Evolutionary conservation across 139 green algal genomes (phyloP).

Genomic region (Closterium sp.): DNA sequence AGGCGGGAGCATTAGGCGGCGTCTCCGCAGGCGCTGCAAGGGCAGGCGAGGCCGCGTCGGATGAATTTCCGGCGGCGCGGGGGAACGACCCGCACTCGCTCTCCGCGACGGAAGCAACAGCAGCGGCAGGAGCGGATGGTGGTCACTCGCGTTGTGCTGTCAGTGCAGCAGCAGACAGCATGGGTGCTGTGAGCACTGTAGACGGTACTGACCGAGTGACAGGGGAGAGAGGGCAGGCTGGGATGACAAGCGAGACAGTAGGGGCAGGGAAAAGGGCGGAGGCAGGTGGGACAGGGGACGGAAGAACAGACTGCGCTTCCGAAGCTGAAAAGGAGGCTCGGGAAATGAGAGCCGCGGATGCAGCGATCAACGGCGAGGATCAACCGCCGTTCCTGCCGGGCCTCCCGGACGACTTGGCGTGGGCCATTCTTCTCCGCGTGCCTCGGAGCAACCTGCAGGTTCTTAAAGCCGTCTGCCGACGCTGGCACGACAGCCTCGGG

Average conservation of each 20-base stretch:
- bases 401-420: slow-evolving; percentile 18
- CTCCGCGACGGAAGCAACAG: not conserved
- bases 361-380: not conserved
- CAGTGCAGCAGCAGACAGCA: not conserved
- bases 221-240: not conserved
- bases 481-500: slow-evolving; percentile 6
- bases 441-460: slow-evolving; percentile 8
- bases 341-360: not conserved
- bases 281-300: not conserved
- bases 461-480: slow-evolving; percentile 5
- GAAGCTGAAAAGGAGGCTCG: not conserved
- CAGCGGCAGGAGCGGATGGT: not conserved
- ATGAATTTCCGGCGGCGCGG: not conserved
- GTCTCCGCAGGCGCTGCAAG: not conserved
- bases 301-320: not conserved
- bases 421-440: slow-evolving; percentile 1
- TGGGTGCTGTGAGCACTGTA: not conserved
- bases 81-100: not conserved
- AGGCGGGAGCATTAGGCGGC: not conserved
- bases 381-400: slow-evolving; percentile 10
- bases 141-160: not conserved
- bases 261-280: too few species aligned
- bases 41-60: not conserved
- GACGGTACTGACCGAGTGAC: not conserved
- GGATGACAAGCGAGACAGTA: too few species aligned